Evolutionary conservation across 805 yeast genomes (phyloP).

Genomic region (Wickerhamomyces subpelliculosus): DNA sequence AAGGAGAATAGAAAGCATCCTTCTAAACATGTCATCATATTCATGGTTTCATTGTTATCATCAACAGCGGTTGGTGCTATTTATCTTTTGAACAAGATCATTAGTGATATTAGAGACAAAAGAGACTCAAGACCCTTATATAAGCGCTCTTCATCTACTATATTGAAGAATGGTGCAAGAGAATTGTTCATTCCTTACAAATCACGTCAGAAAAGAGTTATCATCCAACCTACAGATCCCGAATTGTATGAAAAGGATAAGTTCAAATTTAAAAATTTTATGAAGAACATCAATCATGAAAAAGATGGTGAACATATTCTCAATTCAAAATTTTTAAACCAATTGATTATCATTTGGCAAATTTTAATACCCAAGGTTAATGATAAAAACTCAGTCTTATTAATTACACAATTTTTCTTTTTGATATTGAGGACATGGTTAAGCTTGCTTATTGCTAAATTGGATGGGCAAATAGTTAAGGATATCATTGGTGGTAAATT

Average conservation of each 20-base stretch:
- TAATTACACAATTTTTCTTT: conserved; percentile 66
- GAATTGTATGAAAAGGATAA: conserved; percentile 22
- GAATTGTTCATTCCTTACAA: conserved; percentile 23
- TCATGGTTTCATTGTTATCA: conserved; percentile 18
- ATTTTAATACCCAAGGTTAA: conserved; percentile 72
- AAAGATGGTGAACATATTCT: conserved; percentile 23
- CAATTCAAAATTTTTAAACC: conserved; percentile 63
- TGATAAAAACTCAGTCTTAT: conserved; percentile 58
- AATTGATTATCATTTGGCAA: conserved; percentile 69
- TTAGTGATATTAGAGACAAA: conserved; percentile 21
- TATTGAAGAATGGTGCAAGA: conserved; percentile 24
- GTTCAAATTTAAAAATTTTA: conserved; percentile 21
- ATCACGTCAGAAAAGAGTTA: conserved; percentile 19
- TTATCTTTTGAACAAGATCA: conserved; percentile 17
- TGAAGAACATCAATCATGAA: conserved; percentile 16
- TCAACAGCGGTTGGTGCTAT: conserved; percentile 16
- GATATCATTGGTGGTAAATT: conserved; percentile 81
- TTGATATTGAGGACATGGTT: conserved; percentile 81
- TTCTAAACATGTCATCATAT: conserved; percentile 21
- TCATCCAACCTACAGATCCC: conserved; percentile 22
- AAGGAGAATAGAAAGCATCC: conserved; percentile 20
- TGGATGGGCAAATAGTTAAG: conserved; percentile 89
- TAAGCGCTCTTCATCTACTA: conserved; percentile 22
- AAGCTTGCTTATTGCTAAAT: conserved; percentile 74
- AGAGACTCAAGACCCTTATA: conserved; percentile 22